phyloP scores from a whole-genome alignment of 352 stramenopile genomes.

The Thalassiosira hispida region DNA sequence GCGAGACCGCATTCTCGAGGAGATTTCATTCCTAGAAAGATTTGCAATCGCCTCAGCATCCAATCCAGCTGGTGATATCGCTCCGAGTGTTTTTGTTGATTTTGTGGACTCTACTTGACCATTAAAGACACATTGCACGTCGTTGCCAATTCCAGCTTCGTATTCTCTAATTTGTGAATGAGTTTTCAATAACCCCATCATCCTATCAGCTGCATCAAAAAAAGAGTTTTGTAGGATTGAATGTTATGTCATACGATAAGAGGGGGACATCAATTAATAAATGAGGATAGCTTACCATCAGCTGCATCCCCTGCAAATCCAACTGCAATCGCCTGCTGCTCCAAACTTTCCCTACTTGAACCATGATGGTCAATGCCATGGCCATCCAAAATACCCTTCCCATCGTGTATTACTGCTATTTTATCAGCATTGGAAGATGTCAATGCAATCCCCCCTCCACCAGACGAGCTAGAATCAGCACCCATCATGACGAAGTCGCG shows the following conservation, averaged over 20 bases:
- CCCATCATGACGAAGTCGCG: slow-evolving; percentile 80
- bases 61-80: slow-evolving; percentile 38
- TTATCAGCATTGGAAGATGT: slow-evolving; percentile 77
- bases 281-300: slow-evolving; percentile 33
- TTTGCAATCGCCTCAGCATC: slow-evolving; percentile 66
- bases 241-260: not conserved
- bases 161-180: slow-evolving; percentile 69
- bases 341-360: slow-evolving; percentile 21
- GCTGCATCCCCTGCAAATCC: slow-evolving; percentile 71
- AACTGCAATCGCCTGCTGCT: slow-evolving; percentile 64
- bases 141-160: slow-evolving; percentile 67
- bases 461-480: slow-evolving; percentile 65
- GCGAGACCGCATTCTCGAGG: slow-evolving; percentile 50
- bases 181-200: slow-evolving; percentile 62
- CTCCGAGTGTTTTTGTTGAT: not conserved
- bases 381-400: not conserved
- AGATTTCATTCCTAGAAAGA: slow-evolving; percentile 60
- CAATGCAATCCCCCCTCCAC: slow-evolving; percentile 59
- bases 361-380: not conserved
- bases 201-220: slow-evolving; percentile 53
- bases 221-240: not conserved
- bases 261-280: no score
- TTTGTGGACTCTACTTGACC: not conserved
- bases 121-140: slow-evolving; percentile 63
- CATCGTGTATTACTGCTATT: slow-evolving; percentile 65